A percentile compares a stretch with the other conserved stretches of the same genome.
These are phyloP conservation scores for Takashimella tepidaria DNA, from an alignment of 1,284 basidiomycete species.

Conservation along the genomic window DNA sequence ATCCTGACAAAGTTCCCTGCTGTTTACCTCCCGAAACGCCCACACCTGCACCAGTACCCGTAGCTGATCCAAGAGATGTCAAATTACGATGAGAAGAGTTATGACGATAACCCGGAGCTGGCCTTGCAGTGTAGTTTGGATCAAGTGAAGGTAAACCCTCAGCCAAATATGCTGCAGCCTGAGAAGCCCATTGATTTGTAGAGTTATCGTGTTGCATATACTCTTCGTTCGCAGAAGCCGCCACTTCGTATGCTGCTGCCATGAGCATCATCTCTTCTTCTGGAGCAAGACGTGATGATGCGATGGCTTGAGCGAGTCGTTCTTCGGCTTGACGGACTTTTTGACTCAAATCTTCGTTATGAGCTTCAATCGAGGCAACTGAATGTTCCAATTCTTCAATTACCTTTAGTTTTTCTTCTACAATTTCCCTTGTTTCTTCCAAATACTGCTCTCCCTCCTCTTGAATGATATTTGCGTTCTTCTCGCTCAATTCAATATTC, in stretches of 20 bases:
- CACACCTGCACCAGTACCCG: neutral
- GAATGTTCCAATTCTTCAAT: conserved; percentile 43
- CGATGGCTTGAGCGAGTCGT: conserved; percentile 27
- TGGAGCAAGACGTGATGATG: conserved; percentile 32
- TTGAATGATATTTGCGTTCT: conserved; percentile 40
- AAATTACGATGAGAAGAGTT: conserved; percentile 26
- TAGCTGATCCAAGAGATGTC: conserved; percentile 5
- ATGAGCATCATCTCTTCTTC: conserved; percentile 48
- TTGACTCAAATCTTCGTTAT: conserved; percentile 32
- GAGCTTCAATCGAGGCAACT: conserved; percentile 26
- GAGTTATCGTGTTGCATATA: conserved; percentile 26
- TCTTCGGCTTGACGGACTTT: conserved; percentile 42
- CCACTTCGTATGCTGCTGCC: conserved; percentile 44
- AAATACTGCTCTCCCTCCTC: conserved; percentile 55
- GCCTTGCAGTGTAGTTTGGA: conserved; percentile 41
- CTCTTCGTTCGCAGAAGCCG: conserved; percentile 32
- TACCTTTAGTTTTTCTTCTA: conserved; percentile 55
- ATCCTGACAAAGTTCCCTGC: conserved; percentile 36
- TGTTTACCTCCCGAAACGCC: conserved; percentile 5
- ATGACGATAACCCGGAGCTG: conserved; percentile 17
- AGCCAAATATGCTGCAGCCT: conserved; percentile 45
- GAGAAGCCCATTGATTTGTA: conserved; percentile 36
- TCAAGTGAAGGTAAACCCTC: conserved; percentile 44
- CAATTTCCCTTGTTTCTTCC: conserved; percentile 50
- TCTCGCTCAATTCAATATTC: conserved; percentile 50